Conservation (phyloP, 2,329 filamentous ascomycete species). For the Pseudocercospora macadamiae region DNA sequence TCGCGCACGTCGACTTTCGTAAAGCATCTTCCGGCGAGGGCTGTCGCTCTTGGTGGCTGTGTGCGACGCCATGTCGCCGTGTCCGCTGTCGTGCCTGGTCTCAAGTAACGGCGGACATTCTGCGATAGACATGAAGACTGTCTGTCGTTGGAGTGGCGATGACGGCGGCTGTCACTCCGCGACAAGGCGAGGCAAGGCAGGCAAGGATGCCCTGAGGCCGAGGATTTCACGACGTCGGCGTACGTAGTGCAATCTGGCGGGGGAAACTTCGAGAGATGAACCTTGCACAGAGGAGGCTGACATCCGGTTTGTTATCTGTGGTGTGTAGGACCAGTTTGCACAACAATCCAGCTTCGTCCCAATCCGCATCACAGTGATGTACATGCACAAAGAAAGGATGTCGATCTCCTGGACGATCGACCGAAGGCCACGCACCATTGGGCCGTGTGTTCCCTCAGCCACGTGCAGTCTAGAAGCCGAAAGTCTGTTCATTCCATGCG, state of each 20-base stretch:
- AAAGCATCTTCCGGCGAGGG: constrained; percentile 23
- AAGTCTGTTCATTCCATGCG: no score
- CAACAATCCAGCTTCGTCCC: no score
- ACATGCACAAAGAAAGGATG: no score
- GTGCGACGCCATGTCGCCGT: constrained; percentile 18
- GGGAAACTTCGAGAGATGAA: background rate
- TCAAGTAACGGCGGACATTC: constrained; percentile 1
- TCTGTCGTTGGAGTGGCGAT: background rate
- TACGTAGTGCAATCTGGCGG: background rate
- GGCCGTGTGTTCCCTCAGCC: no score
- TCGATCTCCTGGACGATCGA: no score
- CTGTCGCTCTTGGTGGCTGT: constrained; percentile 12
- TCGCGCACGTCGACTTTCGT: constrained; percentile 35
- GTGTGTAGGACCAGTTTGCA: no score
- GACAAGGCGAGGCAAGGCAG: no score
- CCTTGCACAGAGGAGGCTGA: background rate
- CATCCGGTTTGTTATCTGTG: no score
- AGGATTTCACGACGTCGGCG: background rate
- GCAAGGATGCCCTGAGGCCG: background rate
- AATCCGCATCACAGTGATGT: no score
- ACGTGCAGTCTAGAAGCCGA: no score
- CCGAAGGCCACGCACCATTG: no score
- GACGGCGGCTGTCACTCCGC: background rate
- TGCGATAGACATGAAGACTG: background rate
- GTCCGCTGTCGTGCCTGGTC: background rate